Evolutionary conservation across 768 basidiomycete genomes (phyloP).

Genomic region (Galerina marginata): DNA sequence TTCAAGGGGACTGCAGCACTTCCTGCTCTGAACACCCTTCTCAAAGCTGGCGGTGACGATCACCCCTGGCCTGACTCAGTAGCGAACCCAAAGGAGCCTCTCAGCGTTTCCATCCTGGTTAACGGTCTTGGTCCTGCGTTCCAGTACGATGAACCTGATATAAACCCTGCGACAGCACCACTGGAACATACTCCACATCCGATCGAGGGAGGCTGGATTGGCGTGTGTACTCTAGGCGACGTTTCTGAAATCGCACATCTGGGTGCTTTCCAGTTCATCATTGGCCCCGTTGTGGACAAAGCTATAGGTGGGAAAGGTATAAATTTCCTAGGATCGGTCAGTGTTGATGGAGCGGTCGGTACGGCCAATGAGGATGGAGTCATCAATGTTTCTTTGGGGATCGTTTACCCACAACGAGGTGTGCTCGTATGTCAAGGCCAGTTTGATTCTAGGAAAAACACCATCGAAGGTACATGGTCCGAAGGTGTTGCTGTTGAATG

Average conservation of each 20-base stretch:
- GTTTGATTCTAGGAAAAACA: not conserved
- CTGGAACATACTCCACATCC: not conserved
- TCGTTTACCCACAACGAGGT: not conserved
- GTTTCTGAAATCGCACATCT: not conserved
- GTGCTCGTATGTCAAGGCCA: not conserved
- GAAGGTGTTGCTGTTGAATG: not conserved
- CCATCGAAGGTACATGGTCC: not conserved
- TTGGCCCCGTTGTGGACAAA: constrained; percentile 6
- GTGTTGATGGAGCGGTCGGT: not conserved
- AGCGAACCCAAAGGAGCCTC: not conserved
- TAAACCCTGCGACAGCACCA: not conserved
- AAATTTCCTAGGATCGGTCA: not conserved
- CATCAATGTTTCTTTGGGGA: not conserved
- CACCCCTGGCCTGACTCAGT: not conserved
- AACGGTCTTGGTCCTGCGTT: constrained; percentile 1
- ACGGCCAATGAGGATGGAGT: not conserved
- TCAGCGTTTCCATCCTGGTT: constrained; percentile 6
- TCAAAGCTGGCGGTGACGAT: not conserved
- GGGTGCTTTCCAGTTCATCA: not conserved
- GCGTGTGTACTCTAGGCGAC: not conserved
- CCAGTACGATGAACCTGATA: not conserved
- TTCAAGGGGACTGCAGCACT: constrained; percentile 2
- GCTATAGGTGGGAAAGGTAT: constrained; percentile 6
- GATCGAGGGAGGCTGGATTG: constrained; percentile 7
- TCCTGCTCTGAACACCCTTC: constrained; percentile 4